phyloP scores from a whole-genome alignment of 805 yeast species.

The Candida broadrunensis region DNA sequence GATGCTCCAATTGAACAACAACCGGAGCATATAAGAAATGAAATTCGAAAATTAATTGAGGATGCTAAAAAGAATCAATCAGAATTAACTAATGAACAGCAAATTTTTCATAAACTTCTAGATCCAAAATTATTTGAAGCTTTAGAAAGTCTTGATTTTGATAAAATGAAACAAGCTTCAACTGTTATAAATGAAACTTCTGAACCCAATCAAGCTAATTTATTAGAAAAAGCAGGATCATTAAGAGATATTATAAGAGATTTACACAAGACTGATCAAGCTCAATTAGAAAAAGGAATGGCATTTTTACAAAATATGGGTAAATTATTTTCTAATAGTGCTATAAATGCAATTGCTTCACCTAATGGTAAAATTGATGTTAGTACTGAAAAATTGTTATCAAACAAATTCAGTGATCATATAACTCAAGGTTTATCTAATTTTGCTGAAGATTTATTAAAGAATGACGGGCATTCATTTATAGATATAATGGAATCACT shows the following conservation, averaged over 20 bases:
- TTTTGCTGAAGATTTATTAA: slow-evolving; percentile 75
- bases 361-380: slow-evolving; percentile 2
- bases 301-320: slow-evolving; percentile 21
- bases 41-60: not conserved
- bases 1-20: not conserved
- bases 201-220: slow-evolving; percentile 12
- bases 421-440: slow-evolving; percentile 23
- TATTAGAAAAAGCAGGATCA: slow-evolving; percentile 23
- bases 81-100: slow-evolving; percentile 9
- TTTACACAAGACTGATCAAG: slow-evolving; percentile 22
- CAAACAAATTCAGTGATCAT: slow-evolving; percentile 14
- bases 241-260: slow-evolving; percentile 23
- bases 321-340: slow-evolving; percentile 12
- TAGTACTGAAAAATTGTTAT: slow-evolving; percentile 3
- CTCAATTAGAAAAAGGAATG: slow-evolving; percentile 22
- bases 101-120: slow-evolving; percentile 18
- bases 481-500: slow-evolving; percentile 77
- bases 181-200: slow-evolving; percentile 1
- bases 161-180: slow-evolving; percentile 15
- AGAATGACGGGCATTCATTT: slow-evolving; percentile 74
- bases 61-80: not conserved
- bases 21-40: not conserved
- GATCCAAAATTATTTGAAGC: slow-evolving; percentile 27
- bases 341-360: not conserved
- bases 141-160: slow-evolving; percentile 23